phyloP scores from a whole-genome alignment of 2,329 filamentous ascomycete genomes.

The Fragosphaeria purpurea region DNA sequence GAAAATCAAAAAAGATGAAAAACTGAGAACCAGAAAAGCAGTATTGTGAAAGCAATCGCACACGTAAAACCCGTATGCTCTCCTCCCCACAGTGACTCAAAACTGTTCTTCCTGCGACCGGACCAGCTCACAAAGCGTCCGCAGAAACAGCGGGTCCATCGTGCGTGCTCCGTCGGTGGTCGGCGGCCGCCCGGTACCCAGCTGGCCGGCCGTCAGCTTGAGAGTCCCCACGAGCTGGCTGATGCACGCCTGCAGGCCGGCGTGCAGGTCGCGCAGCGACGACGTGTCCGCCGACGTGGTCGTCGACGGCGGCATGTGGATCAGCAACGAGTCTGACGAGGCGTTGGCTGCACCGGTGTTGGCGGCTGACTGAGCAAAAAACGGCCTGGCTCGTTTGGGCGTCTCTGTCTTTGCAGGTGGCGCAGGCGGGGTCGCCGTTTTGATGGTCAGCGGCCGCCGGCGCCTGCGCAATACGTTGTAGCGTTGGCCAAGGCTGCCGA shows the following conservation, averaged over 20 bases:
- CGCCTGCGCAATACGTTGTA: slow-evolving; percentile 9
- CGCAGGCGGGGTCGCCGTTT: background rate
- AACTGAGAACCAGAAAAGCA: background rate
- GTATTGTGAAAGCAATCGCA: background rate
- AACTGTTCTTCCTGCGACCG: slow-evolving; percentile 27
- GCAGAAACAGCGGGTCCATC: slow-evolving; percentile 27
- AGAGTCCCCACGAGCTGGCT: slow-evolving; percentile 40
- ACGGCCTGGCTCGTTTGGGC: too few species aligned
- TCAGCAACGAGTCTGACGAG: background rate
- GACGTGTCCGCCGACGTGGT: slow-evolving; percentile 11
- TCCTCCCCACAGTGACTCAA: background rate
- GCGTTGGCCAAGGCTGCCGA: slow-evolving; percentile 1
- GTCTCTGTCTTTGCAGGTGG: too few species aligned
- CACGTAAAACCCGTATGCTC: too few species aligned
- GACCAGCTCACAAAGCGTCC: slow-evolving; percentile 32
- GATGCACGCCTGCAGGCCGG: slow-evolving; percentile 41
- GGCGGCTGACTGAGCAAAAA: too few species aligned
- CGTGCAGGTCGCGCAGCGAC: slow-evolving; percentile 33
- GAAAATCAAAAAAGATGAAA: background rate
- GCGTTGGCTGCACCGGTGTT: background rate
- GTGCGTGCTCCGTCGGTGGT: slow-evolving; percentile 13
- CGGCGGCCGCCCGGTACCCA: slow-evolving; percentile 6
- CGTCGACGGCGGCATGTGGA: background rate
- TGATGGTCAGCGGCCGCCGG: background rate
- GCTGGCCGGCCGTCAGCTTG: slow-evolving; percentile 15